A percentile compares a stretch with the other conserved stretches of the same genome.
These are phyloP conservation scores for Cladophialophora carrionii DNA, from an alignment of 2,329 filamentous ascomycete species.

Conservation along the genomic window DNA sequence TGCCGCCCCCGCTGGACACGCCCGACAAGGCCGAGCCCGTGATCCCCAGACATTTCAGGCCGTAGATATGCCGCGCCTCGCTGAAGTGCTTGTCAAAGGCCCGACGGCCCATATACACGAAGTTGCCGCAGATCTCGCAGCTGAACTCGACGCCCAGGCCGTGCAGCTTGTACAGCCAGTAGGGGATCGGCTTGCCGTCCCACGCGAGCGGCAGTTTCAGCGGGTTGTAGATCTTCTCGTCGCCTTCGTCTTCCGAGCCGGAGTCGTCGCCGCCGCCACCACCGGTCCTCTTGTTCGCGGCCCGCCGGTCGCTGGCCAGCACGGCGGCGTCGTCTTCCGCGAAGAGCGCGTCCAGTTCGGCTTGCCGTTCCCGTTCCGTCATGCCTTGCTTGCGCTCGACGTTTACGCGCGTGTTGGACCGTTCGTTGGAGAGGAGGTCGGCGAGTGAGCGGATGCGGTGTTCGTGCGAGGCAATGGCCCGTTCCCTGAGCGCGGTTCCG, in stretches of 20 bases:
- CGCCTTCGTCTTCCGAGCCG: conserved; percentile 73
- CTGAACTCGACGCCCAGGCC: conserved; percentile 91
- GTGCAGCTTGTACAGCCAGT: conserved; percentile 97
- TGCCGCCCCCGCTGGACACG: conserved; percentile 3
- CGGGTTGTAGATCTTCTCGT: conserved; percentile 94
- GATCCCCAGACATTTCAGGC: conserved; percentile 90
- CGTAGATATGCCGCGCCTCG: conserved; percentile 89
- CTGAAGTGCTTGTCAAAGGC: conserved; percentile 99
- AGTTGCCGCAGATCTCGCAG: conserved; percentile 97
- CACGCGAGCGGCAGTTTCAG: conserved; percentile 93
- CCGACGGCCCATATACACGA: conserved; percentile 95
- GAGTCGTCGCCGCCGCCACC: conserved; percentile 59
- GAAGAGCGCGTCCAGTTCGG: conserved; percentile 88
- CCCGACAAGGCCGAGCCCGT: conserved; percentile 49
- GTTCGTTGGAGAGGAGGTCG: conserved; percentile 80
- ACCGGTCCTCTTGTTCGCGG: conserved; percentile 39
- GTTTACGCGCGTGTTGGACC: conserved; percentile 87
- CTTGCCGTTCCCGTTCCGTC: conserved; percentile 93
- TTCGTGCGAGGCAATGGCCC: conserved; percentile 86
- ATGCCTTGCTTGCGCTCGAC: conserved; percentile 96
- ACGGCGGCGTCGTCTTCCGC: conserved; percentile 58
- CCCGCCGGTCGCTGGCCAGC: conserved; percentile 33
- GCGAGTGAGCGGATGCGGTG: conserved; percentile 79
- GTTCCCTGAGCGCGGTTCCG: conserved; percentile 71
- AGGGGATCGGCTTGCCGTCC: conserved; percentile 98